phyloP scores from a whole-genome alignment of 352 stramenopile species.

The Elongisporangium anandrum region DNA sequence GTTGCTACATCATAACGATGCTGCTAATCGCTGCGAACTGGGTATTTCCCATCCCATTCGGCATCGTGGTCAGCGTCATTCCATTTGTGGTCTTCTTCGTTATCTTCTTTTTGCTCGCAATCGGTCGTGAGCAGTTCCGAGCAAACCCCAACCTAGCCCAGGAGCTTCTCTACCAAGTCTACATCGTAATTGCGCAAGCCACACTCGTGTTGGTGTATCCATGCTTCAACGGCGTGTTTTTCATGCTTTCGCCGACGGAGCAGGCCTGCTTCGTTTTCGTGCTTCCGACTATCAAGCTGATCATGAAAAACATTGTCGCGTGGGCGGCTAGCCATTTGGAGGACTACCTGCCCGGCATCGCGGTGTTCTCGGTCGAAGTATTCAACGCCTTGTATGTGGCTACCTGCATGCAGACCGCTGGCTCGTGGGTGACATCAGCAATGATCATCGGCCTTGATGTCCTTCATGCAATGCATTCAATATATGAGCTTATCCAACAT shows the following conservation, averaged over 20 bases:
- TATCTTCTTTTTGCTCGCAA: slow-evolving; percentile 5
- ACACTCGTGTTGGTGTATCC: slow-evolving; percentile 11
- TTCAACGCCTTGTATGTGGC: slow-evolving; percentile 26
- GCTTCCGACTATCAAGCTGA: slow-evolving; percentile 11
- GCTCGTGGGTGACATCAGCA: slow-evolving; percentile 12
- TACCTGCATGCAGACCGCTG: slow-evolving; percentile 20
- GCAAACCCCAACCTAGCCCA: slow-evolving; percentile 1
- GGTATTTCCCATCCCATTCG: slow-evolving; percentile 21
- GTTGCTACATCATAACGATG: slow-evolving; percentile 5
- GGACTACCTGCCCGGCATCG: slow-evolving; percentile 19
- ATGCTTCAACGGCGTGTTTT: slow-evolving; percentile 8
- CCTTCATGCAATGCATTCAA: slow-evolving; percentile 3
- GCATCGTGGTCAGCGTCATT: slow-evolving; percentile 11
- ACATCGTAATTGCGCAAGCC: slow-evolving; percentile 9
- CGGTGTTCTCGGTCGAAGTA: slow-evolving; percentile 29
- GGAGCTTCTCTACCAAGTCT: slow-evolving; percentile 10
- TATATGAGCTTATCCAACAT: not conserved
- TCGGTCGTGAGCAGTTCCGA: slow-evolving; percentile 8
- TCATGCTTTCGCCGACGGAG: not conserved
- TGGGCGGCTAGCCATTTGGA: slow-evolving; percentile 11
- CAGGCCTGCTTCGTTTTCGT: slow-evolving; percentile 2
- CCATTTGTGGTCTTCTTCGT: slow-evolving; percentile 11
- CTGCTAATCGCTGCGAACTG: slow-evolving; percentile 13
- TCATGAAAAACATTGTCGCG: slow-evolving; percentile 21
- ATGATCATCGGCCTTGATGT: slow-evolving; percentile 17